phyloP scores from a whole-genome alignment of 2,329 filamentous ascomycete genomes.

The Verticillium longisporum region DNA sequence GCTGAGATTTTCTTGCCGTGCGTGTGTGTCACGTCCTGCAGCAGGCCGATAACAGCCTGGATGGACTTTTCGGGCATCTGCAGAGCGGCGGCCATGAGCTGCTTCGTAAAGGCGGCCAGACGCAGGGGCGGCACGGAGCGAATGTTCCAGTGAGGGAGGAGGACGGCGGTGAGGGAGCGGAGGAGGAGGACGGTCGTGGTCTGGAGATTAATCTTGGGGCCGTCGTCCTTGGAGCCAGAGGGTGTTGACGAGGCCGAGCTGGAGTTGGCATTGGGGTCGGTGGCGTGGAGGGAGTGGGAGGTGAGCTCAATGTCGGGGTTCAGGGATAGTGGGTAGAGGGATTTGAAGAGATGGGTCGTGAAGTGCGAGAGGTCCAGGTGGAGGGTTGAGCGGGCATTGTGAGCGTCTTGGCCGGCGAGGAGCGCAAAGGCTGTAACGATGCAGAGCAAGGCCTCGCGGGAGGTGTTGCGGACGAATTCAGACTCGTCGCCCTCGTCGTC shows the following conservation, averaged over 20 bases:
- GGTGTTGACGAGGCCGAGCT: conserved; percentile 23
- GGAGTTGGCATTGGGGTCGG: conserved; percentile 58
- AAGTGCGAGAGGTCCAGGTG: conserved; percentile 94
- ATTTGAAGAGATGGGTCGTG: conserved; percentile 86
- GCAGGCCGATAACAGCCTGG: conserved; percentile 69
- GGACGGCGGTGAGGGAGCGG: conserved; percentile 73
- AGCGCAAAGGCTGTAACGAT: conserved; percentile 96
- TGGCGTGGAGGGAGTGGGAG: conserved; percentile 54
- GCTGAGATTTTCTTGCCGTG: conserved; percentile 76
- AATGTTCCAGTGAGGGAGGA: conserved; percentile 69
- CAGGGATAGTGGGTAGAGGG: conserved; percentile 71
- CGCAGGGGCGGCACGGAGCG: conserved; percentile 72
- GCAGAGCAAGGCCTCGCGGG: conserved; percentile 84
- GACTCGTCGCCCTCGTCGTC: conserved; percentile 39
- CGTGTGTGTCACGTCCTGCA: conserved; percentile 71
- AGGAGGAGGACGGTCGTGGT: conserved; percentile 91
- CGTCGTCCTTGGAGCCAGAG: conserved; percentile 30
- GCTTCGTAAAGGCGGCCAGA: conserved; percentile 89
- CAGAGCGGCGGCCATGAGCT: conserved; percentile 72
- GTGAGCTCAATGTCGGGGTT: conserved; percentile 84
- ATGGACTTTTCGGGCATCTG: conserved; percentile 88
- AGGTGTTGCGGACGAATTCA: conserved; percentile 58
- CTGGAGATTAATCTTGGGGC: conserved; percentile 79
- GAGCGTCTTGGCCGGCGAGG: conserved; percentile 85
- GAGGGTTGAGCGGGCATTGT: conserved; percentile 72